phyloP scores from a whole-genome alignment of 192 early-diverging fungal species.

The Fimicolochytrium jonesii region DNA sequence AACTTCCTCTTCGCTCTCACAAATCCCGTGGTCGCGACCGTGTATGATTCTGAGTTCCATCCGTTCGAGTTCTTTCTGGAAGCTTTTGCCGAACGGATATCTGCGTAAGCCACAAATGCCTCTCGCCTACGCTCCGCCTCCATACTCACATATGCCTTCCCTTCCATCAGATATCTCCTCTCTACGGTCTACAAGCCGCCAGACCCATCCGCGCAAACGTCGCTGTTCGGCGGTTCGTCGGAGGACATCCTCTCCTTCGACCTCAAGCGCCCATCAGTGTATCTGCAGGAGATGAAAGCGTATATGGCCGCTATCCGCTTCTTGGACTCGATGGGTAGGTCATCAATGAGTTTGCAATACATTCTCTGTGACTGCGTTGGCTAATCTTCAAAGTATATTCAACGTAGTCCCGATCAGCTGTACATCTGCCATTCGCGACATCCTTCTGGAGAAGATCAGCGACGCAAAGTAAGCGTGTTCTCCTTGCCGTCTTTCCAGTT shows the following conservation, averaged over 20 bases:
- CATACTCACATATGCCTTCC: not conserved
- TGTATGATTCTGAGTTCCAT: constrained; percentile 33
- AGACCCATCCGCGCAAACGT: not conserved
- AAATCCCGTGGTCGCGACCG: constrained; percentile 4
- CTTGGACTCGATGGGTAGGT: constrained; percentile 18
- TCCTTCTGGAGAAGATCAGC: constrained; percentile 24
- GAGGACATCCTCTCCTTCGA: constrained; percentile 35
- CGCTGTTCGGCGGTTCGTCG: not conserved
- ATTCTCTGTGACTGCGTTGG: too few relatives aligned
- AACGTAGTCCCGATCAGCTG: constrained; percentile 22
- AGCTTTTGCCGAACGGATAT: constrained; percentile 17
- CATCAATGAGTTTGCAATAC: too few relatives aligned
- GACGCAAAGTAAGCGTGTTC: constrained; percentile 17
- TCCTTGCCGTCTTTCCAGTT: not conserved
- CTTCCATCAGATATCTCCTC: not conserved
- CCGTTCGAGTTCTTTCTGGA: constrained; percentile 42
- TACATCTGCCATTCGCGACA: constrained; percentile 20
- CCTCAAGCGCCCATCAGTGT: constrained; percentile 34
- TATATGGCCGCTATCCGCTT: constrained; percentile 26
- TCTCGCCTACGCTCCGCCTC: not conserved
- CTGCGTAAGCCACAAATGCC: constrained; percentile 5
- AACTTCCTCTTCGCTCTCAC: constrained; percentile 21
- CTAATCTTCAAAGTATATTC: too few relatives aligned
- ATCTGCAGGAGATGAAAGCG: constrained; percentile 27
- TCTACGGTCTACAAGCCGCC: constrained; percentile 12